Conservation (phyloP, 352 stramenopile species). For the Phytophthora hybrid region DNA sequence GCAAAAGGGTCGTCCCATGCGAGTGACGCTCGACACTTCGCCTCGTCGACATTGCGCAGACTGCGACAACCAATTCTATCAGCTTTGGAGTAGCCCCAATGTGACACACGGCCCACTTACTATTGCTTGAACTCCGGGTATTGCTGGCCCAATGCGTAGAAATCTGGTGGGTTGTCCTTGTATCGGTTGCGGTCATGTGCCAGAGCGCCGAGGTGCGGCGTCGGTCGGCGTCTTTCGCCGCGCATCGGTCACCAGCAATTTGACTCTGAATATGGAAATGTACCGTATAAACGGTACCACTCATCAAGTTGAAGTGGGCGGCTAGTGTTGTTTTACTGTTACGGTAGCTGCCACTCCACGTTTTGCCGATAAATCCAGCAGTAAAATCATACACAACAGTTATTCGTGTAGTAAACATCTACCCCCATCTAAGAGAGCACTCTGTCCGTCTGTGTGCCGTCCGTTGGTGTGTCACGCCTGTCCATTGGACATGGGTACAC, state of each 20-base stretch:
- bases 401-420: no score
- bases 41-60: slow-evolving; percentile 69
- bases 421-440: no score
- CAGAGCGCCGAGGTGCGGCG: slow-evolving; percentile 66
- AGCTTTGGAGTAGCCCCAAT: not conserved
- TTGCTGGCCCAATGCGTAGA: slow-evolving; percentile 70
- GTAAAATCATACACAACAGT: no score
- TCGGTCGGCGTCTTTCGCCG: slow-evolving; percentile 59
- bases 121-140: slow-evolving; percentile 74
- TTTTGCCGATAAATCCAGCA: no score
- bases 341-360: no score
- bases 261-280: not conserved
- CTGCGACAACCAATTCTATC: slow-evolving; percentile 29
- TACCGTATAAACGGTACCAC: slow-evolving; percentile 15
- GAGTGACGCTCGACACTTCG: slow-evolving; percentile 62
- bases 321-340: no score
- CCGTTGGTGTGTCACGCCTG: no score
- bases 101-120: slow-evolving; percentile 42
- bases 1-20: slow-evolving; percentile 84
- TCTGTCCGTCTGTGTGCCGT: no score
- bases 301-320: no score
- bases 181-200: slow-evolving; percentile 85
- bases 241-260: slow-evolving; percentile 36
- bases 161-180: slow-evolving; percentile 70
- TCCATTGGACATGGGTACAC: no score